Base-by-base conservation (phyloP, 176 grass and related monocot genomes). In the Pontederia paniculata region DNA sequence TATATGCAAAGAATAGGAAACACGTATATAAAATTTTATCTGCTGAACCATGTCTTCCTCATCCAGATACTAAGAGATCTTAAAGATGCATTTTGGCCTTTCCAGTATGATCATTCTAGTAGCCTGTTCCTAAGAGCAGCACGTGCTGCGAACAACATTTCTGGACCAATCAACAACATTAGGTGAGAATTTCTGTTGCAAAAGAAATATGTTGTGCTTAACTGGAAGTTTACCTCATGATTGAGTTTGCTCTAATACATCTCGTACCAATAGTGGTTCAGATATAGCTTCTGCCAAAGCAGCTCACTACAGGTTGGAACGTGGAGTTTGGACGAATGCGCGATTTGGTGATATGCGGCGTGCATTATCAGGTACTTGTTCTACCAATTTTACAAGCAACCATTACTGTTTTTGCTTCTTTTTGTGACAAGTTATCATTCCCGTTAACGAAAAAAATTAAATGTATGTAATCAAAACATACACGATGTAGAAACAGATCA, bases 251-350 rank as follows among this genome's bases (percentile, higher is more conserved):
- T 70, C 74, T 45, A 41, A 61, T 80, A 45, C 17, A 46, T 8
- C 10, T n/a, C n/a, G n/a, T n/a, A n/a, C n/a, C n/a, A 15, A 56
- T 65, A 87, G 91, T 78, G 60, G 69, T 67, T 72, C 90, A 57
- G 91, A 87, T 63, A 79, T 90, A 70, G 86, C 91, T 81, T 88
- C 91, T 66, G 82, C 86, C 17, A 87, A 97, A 78, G 80, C 86
- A 60, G 85, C 82, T 84, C 86, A 90, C 22, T 80, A 97, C 70
- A 84, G 91, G 68, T 52, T 97, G 54, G 83, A 87, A 68, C 79
- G 80, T 51, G 86, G 83, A 19, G 77, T 97, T 77, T 87, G 83
- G 86, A 90, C 91, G 46, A 90, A 68, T 44, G 86, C 71, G 12
- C 70, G 80, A 17, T 97, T 86, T 58, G 91, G 91, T 76, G 91